Evolutionary conservation across 306 rosid genomes (phyloP).

Genomic region (Carpinus fangiana): DNA sequence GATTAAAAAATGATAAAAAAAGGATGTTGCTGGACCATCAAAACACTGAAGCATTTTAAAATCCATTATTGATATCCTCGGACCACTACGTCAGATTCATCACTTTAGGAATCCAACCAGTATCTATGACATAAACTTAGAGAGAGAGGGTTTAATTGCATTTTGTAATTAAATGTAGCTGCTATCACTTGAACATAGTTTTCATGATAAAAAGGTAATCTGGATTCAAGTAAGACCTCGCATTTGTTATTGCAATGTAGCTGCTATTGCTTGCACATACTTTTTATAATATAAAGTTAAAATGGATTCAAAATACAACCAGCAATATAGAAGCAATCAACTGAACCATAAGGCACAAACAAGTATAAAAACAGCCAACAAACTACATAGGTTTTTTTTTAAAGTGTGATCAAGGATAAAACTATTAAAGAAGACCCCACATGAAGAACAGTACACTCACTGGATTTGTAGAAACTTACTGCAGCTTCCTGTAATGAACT

Average conservation of each 20-base stretch:
- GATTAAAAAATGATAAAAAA: background rate
- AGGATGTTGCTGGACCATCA: background rate
- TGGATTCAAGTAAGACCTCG: background rate
- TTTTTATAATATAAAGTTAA: background rate
- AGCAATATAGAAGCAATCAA: constrained; percentile 3
- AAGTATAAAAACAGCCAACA: constrained; percentile 23
- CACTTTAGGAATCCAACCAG: background rate
- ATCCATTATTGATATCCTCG: background rate
- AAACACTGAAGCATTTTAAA: constrained; percentile 10
- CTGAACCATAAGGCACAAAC: constrained; percentile 20
- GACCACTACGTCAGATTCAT: background rate
- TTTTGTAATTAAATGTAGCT: constrained; percentile 2
- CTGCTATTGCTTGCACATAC: constrained; percentile 8
- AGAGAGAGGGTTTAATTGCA: background rate
- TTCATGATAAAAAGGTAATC: background rate
- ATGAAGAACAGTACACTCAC: constrained; percentile 23
- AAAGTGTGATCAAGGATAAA: constrained; percentile 21
- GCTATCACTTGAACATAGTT: constrained; percentile 14
- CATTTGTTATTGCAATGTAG: constrained; percentile 3
- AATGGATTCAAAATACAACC: background rate
- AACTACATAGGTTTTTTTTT: constrained; percentile 18
- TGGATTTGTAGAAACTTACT: constrained; percentile 62
- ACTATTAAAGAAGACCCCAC: constrained; percentile 28
- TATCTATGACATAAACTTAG: background rate
- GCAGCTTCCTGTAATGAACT: constrained; percentile 67